Evolutionary conservation across 176 grass and related monocot genomes (phyloP).

Genomic region (Eleusine coracana): DNA sequence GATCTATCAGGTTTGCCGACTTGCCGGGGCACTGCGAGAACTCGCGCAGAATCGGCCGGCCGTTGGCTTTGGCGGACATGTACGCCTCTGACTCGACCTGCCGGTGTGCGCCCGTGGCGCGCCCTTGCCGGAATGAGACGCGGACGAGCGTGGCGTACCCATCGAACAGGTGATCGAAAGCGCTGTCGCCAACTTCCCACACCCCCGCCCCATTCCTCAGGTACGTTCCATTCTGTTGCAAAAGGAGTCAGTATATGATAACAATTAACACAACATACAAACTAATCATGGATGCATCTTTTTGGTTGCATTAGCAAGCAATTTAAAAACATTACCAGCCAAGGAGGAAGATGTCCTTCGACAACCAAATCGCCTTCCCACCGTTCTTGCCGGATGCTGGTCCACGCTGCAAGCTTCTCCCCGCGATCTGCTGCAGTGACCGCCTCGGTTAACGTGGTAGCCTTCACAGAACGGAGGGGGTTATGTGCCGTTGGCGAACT

Average conservation of each 20-base stretch:
- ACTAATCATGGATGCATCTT: neutral
- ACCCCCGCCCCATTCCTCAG: constrained; percentile 86
- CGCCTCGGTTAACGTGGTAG: neutral
- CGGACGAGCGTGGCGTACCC: constrained; percentile 96
- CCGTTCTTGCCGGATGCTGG: constrained; percentile 82
- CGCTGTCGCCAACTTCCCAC: constrained; percentile 87
- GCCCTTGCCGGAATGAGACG: constrained; percentile 56
- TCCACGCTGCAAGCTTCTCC: constrained; percentile 66
- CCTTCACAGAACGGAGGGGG: neutral
- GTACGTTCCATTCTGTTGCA: constrained; percentile 79
- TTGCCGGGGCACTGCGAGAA: neutral
- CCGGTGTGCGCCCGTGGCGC: constrained; percentile 58
- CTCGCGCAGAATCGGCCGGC: constrained; percentile 53
- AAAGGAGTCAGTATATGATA: neutral
- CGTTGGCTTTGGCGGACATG: constrained; percentile 55
- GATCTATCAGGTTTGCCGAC: neutral
- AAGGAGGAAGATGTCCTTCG: constrained; percentile 74
- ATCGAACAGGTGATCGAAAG: constrained; percentile 95
- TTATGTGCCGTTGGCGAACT: neutral
- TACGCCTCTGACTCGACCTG: constrained; percentile 96
- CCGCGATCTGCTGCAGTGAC: neutral
- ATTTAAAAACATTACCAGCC: constrained; percentile 35
- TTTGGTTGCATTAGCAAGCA: neutral
- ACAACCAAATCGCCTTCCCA: constrained; percentile 73
- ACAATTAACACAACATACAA: neutral